Base-by-base conservation (phyloP, 73 alveolate genomes). In the Durusdinium trenchii region DNA sequence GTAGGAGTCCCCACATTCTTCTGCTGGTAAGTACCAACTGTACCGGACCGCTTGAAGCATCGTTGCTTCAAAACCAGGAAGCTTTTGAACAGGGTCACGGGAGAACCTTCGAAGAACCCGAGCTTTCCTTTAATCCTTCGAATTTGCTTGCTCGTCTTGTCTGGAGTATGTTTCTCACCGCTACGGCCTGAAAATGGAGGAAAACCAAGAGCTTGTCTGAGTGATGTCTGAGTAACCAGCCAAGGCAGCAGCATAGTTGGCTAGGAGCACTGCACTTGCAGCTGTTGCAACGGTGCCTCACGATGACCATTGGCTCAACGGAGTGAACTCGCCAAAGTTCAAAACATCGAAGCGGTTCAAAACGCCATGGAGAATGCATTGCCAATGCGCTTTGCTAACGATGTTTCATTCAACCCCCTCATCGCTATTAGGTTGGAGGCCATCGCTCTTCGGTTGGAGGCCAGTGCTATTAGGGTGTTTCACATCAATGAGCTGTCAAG, bases 261-360 rank as follows among this genome's bases (percentile, higher is more conserved):
- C 97, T 76, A 91, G 81, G 10, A 91, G 97, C 50, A 40, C 97
- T 6, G 60, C 78, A 26, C 89, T 46, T 10, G 97, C 97, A 40
- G 97, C 89, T 9, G 97, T 91, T 75, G 97, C 97, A 76, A 91
- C 97, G 35, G 97, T 48, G 76, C 97, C 96, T 89, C 42, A 12
- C 40, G 30, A 23, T 40, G 61, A 35, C 36, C 36, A 62, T n/a
- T 20, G 84, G 48, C 54, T 38, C 9, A 57, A 16, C 23, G 14
- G 51, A 30, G 52, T 73, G 52, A 6, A 38, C 18, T 7, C 50
- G 20, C 84, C 14, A 5, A 23, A n/a, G n/a, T n/a, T n/a, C n/a
- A n/a, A n/a, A n/a, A n/a, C n/a, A n/a, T n/a, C n/a, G n/a, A n/a
- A n/a, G n/a, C n/a, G n/a, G n/a, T n/a, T n/a, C n/a, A n/a, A 36